Conservation (phyloP, 768 basidiomycete species). For the Phanerodontia chrysosporium region DNA sequence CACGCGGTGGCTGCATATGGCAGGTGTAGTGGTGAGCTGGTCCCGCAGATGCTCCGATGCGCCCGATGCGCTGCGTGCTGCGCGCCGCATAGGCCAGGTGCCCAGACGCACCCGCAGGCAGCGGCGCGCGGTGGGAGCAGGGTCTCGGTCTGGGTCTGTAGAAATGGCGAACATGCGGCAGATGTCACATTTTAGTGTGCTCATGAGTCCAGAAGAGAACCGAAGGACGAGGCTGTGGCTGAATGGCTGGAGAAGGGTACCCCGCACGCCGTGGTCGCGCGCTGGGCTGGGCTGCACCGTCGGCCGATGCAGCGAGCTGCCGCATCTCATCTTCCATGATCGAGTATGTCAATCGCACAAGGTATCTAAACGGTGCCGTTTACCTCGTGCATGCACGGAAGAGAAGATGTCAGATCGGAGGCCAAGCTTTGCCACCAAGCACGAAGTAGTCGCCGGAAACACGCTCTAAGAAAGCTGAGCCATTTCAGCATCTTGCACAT, state of each 20-base stretch:
- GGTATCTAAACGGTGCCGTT: too few relatives aligned
- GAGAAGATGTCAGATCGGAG: too few relatives aligned
- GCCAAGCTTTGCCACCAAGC: too few relatives aligned
- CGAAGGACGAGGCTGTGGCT: too few relatives aligned
- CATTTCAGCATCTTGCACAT: background rate
- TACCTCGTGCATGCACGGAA: too few relatives aligned
- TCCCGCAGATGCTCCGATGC: background rate
- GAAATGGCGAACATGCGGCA: background rate
- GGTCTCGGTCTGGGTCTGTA: background rate
- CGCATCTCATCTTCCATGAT: too few relatives aligned
- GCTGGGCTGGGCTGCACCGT: too few relatives aligned
- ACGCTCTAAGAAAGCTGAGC: background rate
- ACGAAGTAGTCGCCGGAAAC: background rate
- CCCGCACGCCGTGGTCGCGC: background rate
- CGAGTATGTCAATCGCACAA: too few relatives aligned
- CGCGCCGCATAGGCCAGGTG: too few relatives aligned
- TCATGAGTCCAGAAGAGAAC: too few relatives aligned
- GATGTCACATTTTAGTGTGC: too few relatives aligned
- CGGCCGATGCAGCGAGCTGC: too few relatives aligned
- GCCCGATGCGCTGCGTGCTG: background rate
- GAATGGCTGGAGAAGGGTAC: background rate
- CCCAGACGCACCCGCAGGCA: background rate
- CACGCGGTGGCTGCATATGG: background rate
- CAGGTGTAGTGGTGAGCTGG: background rate
- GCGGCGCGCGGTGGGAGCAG: background rate